phyloP scores from a whole-genome alignment of 1,139 yeast genomes.

The Arxiozyma telluris region DNA sequence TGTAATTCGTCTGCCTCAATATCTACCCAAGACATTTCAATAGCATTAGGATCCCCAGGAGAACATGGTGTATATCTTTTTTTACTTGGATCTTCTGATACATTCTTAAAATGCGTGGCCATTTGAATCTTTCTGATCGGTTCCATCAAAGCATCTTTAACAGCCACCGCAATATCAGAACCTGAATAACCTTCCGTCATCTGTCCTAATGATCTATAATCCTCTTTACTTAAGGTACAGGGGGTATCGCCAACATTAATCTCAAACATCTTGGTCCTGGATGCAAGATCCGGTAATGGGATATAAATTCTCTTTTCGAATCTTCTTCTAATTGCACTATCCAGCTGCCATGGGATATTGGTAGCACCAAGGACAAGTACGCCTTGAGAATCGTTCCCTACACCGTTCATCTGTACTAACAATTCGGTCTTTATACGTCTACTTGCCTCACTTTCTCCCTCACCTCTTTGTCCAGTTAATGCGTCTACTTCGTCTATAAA shows the following conservation, averaged over 20 bases:
- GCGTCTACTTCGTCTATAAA: conserved; percentile 98
- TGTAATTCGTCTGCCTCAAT: conserved; percentile 78
- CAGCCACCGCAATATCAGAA: conserved; percentile 93
- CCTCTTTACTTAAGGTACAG: conserved; percentile 63
- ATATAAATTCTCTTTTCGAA: conserved; percentile 93
- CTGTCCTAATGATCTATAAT: conserved; percentile 70
- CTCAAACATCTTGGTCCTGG: conserved; percentile 89
- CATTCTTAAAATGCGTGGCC: conserved; percentile 83
- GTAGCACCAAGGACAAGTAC: conserved; percentile 96
- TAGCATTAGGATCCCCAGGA: conserved; percentile 84
- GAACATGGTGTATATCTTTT: conserved; percentile 79
- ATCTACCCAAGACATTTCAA: conserved; percentile 90
- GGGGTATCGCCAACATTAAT: conserved; percentile 88
- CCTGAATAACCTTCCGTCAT: conserved; percentile 98
- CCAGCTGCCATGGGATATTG: conserved; percentile 97
- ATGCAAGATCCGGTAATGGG: conserved; percentile 85
- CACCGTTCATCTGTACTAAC: conserved; percentile 97
- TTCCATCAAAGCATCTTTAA: conserved; percentile 95
- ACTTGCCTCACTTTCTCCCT: conserved; percentile 94
- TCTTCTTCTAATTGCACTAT: conserved; percentile 94
- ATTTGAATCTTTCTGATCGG: conserved; percentile 92
- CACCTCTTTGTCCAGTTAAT: conserved; percentile 95
- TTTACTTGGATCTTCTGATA: conserved; percentile 27
- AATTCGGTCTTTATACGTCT: conserved; percentile 94
- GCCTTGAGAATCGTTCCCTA: conserved; percentile 88